Conservation (phyloP, 306 rosid genomes). For the Citrullus mucosospermus region DNA sequence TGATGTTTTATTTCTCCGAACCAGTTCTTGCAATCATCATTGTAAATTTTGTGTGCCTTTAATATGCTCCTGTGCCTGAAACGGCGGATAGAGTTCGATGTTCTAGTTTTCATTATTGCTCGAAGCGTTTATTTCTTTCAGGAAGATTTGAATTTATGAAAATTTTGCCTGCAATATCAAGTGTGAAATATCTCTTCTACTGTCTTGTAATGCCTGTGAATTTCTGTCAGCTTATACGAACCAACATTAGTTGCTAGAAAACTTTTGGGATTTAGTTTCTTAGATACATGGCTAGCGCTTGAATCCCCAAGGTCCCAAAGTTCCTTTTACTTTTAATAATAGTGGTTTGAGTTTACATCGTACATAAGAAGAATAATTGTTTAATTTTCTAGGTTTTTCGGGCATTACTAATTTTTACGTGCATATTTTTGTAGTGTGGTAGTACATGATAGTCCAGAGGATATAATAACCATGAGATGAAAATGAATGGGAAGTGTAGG, state of each 20-base stretch:
- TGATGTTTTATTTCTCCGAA: not conserved
- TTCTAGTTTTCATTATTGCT: not conserved
- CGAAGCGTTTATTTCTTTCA: not conserved
- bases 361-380: not conserved
- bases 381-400: not conserved
- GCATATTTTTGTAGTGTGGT: not conserved
- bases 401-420: not conserved
- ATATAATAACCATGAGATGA: slow-evolving; percentile 19
- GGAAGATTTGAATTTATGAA: not conserved
- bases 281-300: not conserved
- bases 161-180: not conserved
- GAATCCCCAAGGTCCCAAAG: not conserved
- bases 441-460: not conserved
- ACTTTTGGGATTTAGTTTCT: not conserved
- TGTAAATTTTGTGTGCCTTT: not conserved
- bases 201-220: too few species aligned
- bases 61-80: not conserved
- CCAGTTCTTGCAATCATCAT: not conserved
- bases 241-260: not conserved
- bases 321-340: not conserved
- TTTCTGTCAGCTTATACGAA: not conserved
- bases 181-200: too few species aligned
- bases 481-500: slow-evolving; percentile 52
- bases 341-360: not conserved
- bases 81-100: not conserved